Evolutionary conservation across 1,284 basidiomycete species (phyloP), one percentile per base, ranked within the genome.

Genomic region (Fistulinella cinereoalba): DNA sequence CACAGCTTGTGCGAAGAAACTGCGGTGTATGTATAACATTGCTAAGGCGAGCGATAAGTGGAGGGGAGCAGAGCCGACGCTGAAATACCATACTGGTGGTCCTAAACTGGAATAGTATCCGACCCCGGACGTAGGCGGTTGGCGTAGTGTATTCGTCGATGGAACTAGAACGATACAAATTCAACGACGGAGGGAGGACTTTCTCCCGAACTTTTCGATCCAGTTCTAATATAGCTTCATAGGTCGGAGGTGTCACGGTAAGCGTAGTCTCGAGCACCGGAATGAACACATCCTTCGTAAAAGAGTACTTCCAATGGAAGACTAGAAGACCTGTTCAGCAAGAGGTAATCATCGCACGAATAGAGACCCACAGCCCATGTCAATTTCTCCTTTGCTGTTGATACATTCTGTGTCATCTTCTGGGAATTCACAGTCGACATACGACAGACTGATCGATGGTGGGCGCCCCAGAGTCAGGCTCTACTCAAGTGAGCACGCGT

Each of bases 1-100:
- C 71, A 83, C 74, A 2, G 81, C 78, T 49, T 80, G 77, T 0
- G 77, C 77, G 52, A 83, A 83, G 65, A 78, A 83, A 49, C 75
- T 80, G 43, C 80, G 70, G 54, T 83, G 80, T 27, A 82, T 68
- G 54, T 76, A 78, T 11, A 82, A 53, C 46, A 82, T 67, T 21
- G 73, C 79, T 81, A 40, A 24, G 43, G 31, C 3, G 12, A 27
- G n/a, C 9, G 13, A 15, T 65, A 18, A 62, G 52, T 37, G 9
- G 15, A 46, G 28, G 18, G 24, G 38, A 24, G 24, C 5, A 37
- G 25, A 32, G n/a, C 28, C 21, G 29, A 40, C 15, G 18, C 31
- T 37, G 25, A 32, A 41, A n/a, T n/a, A 43, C 66, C 73, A 52
- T 45, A 68, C 77, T 70, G 29, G 75, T 55, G 22, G 75, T 70